Base-by-base conservation (phyloP, 2,329 filamentous ascomycete species). In the Hypoxylon rubiginosum region DNA sequence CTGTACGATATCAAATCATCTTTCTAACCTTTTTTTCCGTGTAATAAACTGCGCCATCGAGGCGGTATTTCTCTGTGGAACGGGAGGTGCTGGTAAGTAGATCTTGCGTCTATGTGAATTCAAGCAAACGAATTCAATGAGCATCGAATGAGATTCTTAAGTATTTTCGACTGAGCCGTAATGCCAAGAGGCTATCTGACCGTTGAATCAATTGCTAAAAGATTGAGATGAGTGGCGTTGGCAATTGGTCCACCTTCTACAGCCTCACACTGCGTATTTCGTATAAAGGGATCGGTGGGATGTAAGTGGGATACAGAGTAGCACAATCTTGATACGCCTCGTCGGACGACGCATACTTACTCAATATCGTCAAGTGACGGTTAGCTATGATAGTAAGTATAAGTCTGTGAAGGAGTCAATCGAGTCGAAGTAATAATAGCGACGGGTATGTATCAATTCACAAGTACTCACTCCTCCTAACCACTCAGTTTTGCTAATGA, bases 201-300 rank as follows among this genome's bases (percentile, higher is more conserved):
- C 21, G 21, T 24, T 21, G 11, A 24, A 1, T 46, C 11, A 7
- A 7, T 24, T 17, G 41, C 41, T 2, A 45, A 10, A 24, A 45
- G 41, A 45, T 45, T 11, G 41, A 45, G 41, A 45, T 13, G 41
- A 19, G 41, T 45, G 39, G 39, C 39, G n/a, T 43, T 43, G 32
- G 11, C 10, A 32, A 7, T 30, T 30, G 32, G 32, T 34, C 32
- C 32, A 34, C 10, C 21, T 24, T 24, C 21, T 24, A 24, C 21
- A 24, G 4, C 32, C 28, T 30, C 10, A 11, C 10, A 10, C 8
- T 34, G 1, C 32, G 32, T 4, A 11, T 34, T n/a, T 39, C 34
- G 15, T 39, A 39, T n/a, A 39, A 36, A 13, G 13, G 13, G 32
- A 10, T 36, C 13, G 9, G 32, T 13, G 11, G 11, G 5, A 36